Conservation (phyloP, 176 grass and related monocot genomes). For the Musa beccarii region DNA sequence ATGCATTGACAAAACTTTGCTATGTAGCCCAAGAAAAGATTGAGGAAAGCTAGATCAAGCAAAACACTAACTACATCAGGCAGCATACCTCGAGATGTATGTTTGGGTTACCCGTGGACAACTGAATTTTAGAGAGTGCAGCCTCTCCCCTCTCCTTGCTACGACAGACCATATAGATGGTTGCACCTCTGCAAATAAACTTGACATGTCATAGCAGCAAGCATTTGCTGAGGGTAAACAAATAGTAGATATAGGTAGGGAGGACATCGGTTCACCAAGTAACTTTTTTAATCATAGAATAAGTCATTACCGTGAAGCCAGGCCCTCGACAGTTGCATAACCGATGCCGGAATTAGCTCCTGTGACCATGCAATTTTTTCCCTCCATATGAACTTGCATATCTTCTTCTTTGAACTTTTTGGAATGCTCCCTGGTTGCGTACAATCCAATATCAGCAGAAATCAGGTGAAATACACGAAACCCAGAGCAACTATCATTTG, state of each 20-base stretch:
- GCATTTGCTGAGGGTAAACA: background rate
- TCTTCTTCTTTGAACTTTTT: slow-evolving; percentile 91
- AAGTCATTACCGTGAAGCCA: slow-evolving; percentile 63
- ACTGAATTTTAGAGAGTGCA: slow-evolving; percentile 61
- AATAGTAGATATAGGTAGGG: background rate
- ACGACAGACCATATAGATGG: slow-evolving; percentile 89
- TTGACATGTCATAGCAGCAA: slow-evolving; percentile 1
- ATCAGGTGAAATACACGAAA: background rate
- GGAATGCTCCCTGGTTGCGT: slow-evolving; percentile 48
- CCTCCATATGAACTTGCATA: slow-evolving; percentile 66
- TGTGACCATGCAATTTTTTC: slow-evolving; percentile 77
- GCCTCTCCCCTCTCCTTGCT: slow-evolving; percentile 78
- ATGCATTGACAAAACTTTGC: background rate
- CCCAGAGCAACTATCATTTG: no score
- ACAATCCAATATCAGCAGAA: background rate
- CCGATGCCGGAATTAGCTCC: slow-evolving; percentile 94
- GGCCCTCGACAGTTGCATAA: slow-evolving; percentile 65
- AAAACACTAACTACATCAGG: background rate
- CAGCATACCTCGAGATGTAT: slow-evolving; percentile 67
- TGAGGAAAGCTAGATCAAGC: background rate
- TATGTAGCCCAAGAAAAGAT: background rate
- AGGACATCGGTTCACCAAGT: background rate
- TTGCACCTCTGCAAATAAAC: slow-evolving; percentile 60
- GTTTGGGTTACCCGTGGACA: slow-evolving; percentile 64
- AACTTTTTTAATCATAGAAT: background rate